Percentiles rank a stretch among this genome's conserved stretches.
phyloP scores from a whole-genome alignment of 768 basidiomycete species.

The Trametes villosa region DNA sequence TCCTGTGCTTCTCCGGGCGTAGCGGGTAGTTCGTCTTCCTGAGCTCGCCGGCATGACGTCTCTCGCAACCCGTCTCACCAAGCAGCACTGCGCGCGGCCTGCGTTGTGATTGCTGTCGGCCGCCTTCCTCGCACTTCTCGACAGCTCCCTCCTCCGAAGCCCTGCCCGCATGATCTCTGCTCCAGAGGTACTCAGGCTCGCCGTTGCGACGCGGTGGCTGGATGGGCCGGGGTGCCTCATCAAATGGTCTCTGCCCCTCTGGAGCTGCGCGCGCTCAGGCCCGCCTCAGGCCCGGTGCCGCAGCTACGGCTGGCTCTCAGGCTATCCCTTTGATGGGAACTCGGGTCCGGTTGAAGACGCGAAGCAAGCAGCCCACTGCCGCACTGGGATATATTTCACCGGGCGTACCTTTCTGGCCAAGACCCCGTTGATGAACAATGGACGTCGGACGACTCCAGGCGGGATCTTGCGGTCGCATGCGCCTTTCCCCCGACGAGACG shows the following conservation, averaged over 20 bases:
- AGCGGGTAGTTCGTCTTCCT: constrained; percentile 8
- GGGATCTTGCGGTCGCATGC: not conserved
- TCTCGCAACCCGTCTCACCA: constrained; percentile 1
- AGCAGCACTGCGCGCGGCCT: not conserved
- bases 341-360: constrained; percentile 5
- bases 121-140: not conserved
- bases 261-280: not conserved
- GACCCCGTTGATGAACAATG: not conserved
- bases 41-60: constrained; percentile 8
- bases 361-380: not conserved
- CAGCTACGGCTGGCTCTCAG: constrained; percentile 7
- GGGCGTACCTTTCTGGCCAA: constrained; percentile 17
- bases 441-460: not conserved
- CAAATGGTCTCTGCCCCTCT: not conserved
- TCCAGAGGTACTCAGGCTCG: too few relatives aligned
- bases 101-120: not conserved
- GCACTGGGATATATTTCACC: constrained; percentile 18
- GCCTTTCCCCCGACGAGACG: not conserved
- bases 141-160: not conserved
- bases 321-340: constrained; percentile 14
- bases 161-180: not conserved
- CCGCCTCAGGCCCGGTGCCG: constrained; percentile 13
- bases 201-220: not conserved
- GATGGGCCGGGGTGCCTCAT: constrained; percentile 1
- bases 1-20: constrained; percentile 9